Conservation (phyloP, 2,329 filamentous ascomycete species). For the Aspergillus fumigatiaffinis region DNA sequence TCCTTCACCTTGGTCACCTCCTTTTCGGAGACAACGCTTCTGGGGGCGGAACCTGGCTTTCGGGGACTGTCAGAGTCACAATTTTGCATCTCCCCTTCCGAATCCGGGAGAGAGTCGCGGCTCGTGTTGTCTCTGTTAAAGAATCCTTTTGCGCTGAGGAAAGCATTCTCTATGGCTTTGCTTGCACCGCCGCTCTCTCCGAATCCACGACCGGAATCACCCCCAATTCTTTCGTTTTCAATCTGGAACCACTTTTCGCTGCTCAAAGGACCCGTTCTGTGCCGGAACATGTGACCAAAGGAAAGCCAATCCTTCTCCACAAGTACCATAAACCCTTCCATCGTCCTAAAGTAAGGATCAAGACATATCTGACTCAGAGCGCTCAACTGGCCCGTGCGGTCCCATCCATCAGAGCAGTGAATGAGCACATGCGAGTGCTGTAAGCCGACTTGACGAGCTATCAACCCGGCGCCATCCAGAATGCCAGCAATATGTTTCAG, state of each 20-base stretch:
- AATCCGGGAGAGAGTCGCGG: slow-evolving; percentile 60
- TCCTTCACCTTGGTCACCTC: slow-evolving; percentile 77
- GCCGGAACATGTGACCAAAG: slow-evolving; percentile 95
- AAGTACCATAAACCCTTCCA: slow-evolving; percentile 90
- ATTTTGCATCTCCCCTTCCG: slow-evolving; percentile 51
- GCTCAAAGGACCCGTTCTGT: slow-evolving; percentile 81
- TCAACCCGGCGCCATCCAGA: slow-evolving; percentile 77
- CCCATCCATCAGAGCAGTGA: slow-evolving; percentile 98
- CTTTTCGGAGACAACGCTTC: slow-evolving; percentile 47
- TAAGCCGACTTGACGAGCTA: slow-evolving; percentile 82
- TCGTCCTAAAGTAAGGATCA: slow-evolving; percentile 89
- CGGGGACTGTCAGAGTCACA: slow-evolving; percentile 46
- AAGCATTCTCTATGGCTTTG: slow-evolving; percentile 79
- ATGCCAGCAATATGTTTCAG: slow-evolving; percentile 82
- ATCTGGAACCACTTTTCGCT: slow-evolving; percentile 92
- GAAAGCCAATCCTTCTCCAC: slow-evolving; percentile 98
- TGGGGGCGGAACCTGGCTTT: slow-evolving; percentile 32
- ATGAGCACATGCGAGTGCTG: slow-evolving; percentile 93
- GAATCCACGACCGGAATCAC: slow-evolving; percentile 42
- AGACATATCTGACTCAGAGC: slow-evolving; percentile 88
- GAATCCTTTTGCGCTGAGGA: slow-evolving; percentile 81
- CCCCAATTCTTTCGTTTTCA: slow-evolving; percentile 72
- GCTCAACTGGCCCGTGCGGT: slow-evolving; percentile 91
- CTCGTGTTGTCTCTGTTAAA: slow-evolving; percentile 77
- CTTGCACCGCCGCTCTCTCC: slow-evolving; percentile 46